phyloP scores from a whole-genome alignment of 352 stramenopile species.

The Halophytophthora batemanensis region DNA sequence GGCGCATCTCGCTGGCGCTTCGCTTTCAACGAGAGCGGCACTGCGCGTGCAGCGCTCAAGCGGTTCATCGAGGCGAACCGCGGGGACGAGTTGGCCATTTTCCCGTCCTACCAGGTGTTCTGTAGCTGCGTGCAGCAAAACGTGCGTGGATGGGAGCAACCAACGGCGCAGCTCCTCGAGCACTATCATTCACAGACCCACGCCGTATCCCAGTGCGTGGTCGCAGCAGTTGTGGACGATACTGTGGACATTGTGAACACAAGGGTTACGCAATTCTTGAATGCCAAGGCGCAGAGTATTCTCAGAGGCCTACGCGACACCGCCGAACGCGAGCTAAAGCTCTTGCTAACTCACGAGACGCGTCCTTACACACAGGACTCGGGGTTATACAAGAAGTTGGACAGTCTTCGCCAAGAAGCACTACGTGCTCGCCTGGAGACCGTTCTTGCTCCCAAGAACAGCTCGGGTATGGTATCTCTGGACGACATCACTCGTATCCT shows the following conservation, averaged over 20 bases:
- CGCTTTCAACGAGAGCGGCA: not conserved
- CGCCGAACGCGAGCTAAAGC: slow-evolving; percentile 12
- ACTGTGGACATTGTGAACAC: slow-evolving; percentile 2
- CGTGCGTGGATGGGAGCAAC: slow-evolving; percentile 27
- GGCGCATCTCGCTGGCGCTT: slow-evolving; percentile 23
- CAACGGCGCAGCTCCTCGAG: slow-evolving; percentile 23
- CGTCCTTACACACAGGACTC: slow-evolving; percentile 38
- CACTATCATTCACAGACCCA: slow-evolving; percentile 25
- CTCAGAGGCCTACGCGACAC: slow-evolving; percentile 6
- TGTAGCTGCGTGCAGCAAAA: slow-evolving; percentile 28
- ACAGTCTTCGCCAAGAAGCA: slow-evolving; percentile 17
- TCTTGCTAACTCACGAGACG: slow-evolving; percentile 26
- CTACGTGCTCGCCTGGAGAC: slow-evolving; percentile 17
- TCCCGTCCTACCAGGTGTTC: slow-evolving; percentile 28
- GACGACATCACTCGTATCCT: slow-evolving; percentile 13
- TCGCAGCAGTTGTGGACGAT: slow-evolving; percentile 10
- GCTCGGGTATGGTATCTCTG: slow-evolving; percentile 11
- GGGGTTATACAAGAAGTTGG: slow-evolving; percentile 23
- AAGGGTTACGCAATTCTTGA: slow-evolving; percentile 21
- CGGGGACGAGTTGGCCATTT: slow-evolving; percentile 24
- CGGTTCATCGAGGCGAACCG: slow-evolving; percentile 18
- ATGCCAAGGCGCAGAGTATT: slow-evolving; percentile 7
- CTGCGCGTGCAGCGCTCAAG: slow-evolving; percentile 12
- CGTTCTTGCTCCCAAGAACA: slow-evolving; percentile 8
- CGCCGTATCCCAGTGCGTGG: slow-evolving; percentile 14